Base-by-base conservation (phyloP, 2,329 filamentous ascomycete genomes). In the Aspergillus piperis region DNA sequence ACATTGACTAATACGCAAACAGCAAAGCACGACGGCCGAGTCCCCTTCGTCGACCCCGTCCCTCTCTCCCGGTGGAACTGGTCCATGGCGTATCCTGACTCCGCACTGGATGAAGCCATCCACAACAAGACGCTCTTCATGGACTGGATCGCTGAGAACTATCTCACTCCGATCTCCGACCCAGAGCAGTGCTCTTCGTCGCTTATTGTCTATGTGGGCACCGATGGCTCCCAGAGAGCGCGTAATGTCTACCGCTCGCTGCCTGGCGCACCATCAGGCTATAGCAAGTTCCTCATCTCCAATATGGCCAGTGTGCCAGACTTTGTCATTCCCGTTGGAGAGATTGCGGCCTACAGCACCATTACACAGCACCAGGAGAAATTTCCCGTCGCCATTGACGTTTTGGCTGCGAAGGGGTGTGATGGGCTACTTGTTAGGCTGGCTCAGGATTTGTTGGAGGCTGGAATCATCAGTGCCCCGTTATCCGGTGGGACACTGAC, bases 361-460 rank as follows among this genome's bases (percentile, higher is more conserved):
- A 55, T 71, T 11, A 84, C 82, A 0, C 62, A 75, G 0, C 78
- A 82, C 58, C 74, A 74, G 0, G 83, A 85, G 68, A 77, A 78
- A 49, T 69, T 88, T 36, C 86, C 86, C 0, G 85, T 88, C 0
- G 81, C 83, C 0, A 80, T 87, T 0, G 79, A 85, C 62, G 74
- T 88, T 19, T 74, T 88, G 73, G 85, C 80, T 0, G 82, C 84
- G 0, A 83, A 81, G 63, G 85, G 86, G 0, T 89, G 86, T 62
- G 86, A 88, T 71, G 83, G 83, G 0, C 78, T 88, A 75, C 66
- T 88, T 25, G 83, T 83, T 44, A 79, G 78, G 47, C 70, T 88
- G 53, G 82, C 85, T 2, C 74, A 80, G 53, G 82, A 84, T 44
- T 62, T 88, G 58, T 77, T 82, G 1, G 72, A 72, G 25, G 80